Percentiles rank a stretch among this genome's conserved stretches.
Conservation (phyloP, 2,329 filamentous ascomycete species). For the Hypoxylon sp. region DNA sequence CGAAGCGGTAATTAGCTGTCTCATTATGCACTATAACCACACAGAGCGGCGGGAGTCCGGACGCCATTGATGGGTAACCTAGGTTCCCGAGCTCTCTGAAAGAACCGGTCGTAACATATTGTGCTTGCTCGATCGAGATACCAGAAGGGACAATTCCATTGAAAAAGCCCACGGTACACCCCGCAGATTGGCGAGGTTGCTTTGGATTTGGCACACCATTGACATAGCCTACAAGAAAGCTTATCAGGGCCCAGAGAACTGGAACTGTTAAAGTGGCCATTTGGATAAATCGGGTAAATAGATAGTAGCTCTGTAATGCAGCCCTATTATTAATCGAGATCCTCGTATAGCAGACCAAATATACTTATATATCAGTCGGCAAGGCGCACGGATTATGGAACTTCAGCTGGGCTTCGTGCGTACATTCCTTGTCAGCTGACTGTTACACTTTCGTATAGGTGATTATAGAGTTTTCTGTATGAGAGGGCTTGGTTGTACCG, state of each 20-base stretch:
- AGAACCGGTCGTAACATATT: slow-evolving; percentile 47
- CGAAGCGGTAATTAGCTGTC: slow-evolving; percentile 51
- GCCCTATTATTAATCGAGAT: slow-evolving; percentile 13
- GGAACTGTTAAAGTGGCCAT: slow-evolving; percentile 29
- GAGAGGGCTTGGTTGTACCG: background rate
- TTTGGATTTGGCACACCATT: slow-evolving; percentile 26
- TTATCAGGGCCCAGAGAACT: slow-evolving; percentile 31
- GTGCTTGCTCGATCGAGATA: slow-evolving; percentile 41
- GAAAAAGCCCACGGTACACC: slow-evolving; percentile 47
- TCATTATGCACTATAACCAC: slow-evolving; percentile 50
- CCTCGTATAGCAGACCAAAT: slow-evolving; percentile 14
- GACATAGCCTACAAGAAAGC: slow-evolving; percentile 28
- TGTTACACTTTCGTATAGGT: slow-evolving; percentile 11
- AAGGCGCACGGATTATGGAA: background rate
- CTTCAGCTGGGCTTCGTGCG: slow-evolving; percentile 4
- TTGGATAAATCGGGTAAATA: slow-evolving; percentile 41
- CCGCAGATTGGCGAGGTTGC: slow-evolving; percentile 38
- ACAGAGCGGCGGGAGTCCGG: slow-evolving; percentile 49
- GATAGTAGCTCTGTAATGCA: background rate
- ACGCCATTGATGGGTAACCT: slow-evolving; percentile 50
- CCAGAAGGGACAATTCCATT: slow-evolving; percentile 42
- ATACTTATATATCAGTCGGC: slow-evolving; percentile 25
- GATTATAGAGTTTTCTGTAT: slow-evolving; percentile 3
- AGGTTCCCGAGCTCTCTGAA: slow-evolving; percentile 49
- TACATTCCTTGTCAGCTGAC: slow-evolving; percentile 22